These are phyloP conservation scores for Sphagnum fallax DNA, from an alignment of 228 moss, liverwort and hornwort species.

Conservation along the genomic window DNA sequence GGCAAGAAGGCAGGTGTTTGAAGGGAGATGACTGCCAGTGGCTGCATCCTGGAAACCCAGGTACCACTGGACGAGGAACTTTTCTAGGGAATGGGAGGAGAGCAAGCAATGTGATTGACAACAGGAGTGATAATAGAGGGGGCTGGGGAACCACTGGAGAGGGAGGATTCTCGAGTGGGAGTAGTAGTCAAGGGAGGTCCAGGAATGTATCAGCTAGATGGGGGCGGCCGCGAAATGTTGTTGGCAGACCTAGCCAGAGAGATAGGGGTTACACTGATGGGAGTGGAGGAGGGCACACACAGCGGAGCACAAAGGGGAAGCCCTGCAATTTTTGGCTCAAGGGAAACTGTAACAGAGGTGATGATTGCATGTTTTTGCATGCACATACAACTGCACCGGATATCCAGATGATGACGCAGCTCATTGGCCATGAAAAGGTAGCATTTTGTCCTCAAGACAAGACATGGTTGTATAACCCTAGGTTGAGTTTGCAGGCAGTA, in stretches of 20 bases:
- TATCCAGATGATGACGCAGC: slow-evolving; percentile 79
- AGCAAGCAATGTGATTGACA: slow-evolving; percentile 39
- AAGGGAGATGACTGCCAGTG: slow-evolving; percentile 93
- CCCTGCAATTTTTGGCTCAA: slow-evolving; percentile 81
- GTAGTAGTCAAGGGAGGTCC: slow-evolving; percentile 34
- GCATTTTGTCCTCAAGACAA: not conserved
- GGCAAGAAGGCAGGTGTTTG: slow-evolving; percentile 81
- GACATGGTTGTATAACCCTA: too few relatives aligned
- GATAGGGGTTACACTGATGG: slow-evolving; percentile 30
- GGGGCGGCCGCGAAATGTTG: slow-evolving; percentile 55
- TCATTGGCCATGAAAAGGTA: slow-evolving; percentile 88
- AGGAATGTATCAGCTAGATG: slow-evolving; percentile 61
- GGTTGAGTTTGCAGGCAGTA: too few relatives aligned
- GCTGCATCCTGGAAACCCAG: slow-evolving; percentile 78
- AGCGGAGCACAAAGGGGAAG: slow-evolving; percentile 31
- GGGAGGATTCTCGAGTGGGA: slow-evolving; percentile 61
- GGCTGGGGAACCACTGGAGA: slow-evolving; percentile 38
- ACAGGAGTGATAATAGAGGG: slow-evolving; percentile 16
- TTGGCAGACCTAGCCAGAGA: slow-evolving; percentile 21
- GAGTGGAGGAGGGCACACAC: slow-evolving; percentile 3
- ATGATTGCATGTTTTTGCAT: slow-evolving; percentile 81
- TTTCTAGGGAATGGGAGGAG: slow-evolving; percentile 61
- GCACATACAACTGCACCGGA: slow-evolving; percentile 78
- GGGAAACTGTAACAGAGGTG: slow-evolving; percentile 69
- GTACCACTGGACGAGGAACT: slow-evolving; percentile 76